Base-by-base conservation (phyloP, 495 filamentous ascomycete species). In the Penicillium pancosmium region DNA sequence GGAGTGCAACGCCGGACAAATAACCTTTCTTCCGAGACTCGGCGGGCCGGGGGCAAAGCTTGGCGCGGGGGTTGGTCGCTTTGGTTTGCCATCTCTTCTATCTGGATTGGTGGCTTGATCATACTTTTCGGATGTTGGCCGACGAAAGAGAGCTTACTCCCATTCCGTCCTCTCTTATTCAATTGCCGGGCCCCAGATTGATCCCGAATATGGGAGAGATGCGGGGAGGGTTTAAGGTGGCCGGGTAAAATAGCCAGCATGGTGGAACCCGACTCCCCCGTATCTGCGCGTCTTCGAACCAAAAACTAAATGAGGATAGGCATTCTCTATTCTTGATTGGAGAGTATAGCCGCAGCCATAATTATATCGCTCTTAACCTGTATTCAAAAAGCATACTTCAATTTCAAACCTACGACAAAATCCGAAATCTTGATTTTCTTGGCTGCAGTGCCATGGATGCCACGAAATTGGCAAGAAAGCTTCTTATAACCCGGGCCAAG, bases 401-500 rank as follows among this genome's bases (percentile, higher is more conserved):
- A 31, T 8, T 9, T 6, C 8, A 9, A 53, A 61, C 49, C 25
- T 53, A 55, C 44, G 33, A 56, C 40, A 58, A 43, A 27, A 49
- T 49, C 35, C 40, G 49, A 63, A 7, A 4, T 25, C 34, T 19
- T 35, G 21, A 6, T 33, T 33, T 50, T 55, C 60, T 60, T 60
- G 56, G 53, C 60, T 46, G 47, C 41, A 46, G 47, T 54, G 54
- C 59, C 63, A 46, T 56, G 47, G 52, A 48, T 46, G 49, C 53
- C 56, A 25, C 21, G 38, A 16, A n/a, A 62, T 62, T 64, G 64
- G 52, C 61, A 61, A 31, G 13, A 56, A 66, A 67, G 61, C 64
- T 67, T 64, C 33, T 67, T 34, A n/a, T 38, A 18, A 56, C 55
- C 25, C 18, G 13, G 10, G 10, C 46, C 23, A 38, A 38, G 36